Conservation (phyloP, 352 stramenopile genomes). For the Phytophthora citricola region DNA sequence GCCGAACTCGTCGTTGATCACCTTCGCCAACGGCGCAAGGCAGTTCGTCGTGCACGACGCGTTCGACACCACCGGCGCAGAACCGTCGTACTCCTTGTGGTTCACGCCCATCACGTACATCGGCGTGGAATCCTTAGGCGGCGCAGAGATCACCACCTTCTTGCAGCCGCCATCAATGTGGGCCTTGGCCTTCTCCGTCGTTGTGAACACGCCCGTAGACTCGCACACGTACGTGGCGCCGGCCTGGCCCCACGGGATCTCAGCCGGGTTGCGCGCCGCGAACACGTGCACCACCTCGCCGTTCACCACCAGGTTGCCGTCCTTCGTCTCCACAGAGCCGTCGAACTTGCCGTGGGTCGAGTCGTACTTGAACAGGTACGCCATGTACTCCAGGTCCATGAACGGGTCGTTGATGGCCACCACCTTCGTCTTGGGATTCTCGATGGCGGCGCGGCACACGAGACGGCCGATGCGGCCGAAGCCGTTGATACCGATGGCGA, state of each 20-base stretch:
- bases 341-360: conserved; percentile 92
- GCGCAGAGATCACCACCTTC: conserved; percentile 97
- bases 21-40: conserved; percentile 97
- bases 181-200: conserved; percentile 91
- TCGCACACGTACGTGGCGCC: conserved; percentile 96
- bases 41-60: conserved; percentile 99
- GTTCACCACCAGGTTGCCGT: conserved; percentile 90
- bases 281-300: conserved; percentile 94
- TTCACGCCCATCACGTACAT: conserved; percentile 99
- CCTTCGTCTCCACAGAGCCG: conserved; percentile 82
- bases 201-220: conserved; percentile 79
- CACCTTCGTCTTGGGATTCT: conserved; percentile 87
- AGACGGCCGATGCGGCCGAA: conserved; percentile 99
- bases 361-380: conserved; percentile 93
- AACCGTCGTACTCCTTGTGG: conserved; percentile 91
- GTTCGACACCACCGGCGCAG: conserved; percentile 97
- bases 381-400: conserved; percentile 96
- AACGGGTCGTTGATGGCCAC: conserved; percentile 96
- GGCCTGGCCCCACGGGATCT: conserved; percentile 92
- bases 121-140: conserved; percentile 95
- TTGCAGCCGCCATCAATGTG: conserved; percentile 94
- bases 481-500: conserved; percentile 98
- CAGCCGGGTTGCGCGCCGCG: conserved; percentile 91
- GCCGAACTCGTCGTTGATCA: conserved; percentile 98
- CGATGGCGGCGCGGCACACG: conserved; percentile 92